Evolutionary conservation across 2,329 filamentous ascomycete species (phyloP), one percentile per base, ranked within the genome.

Genomic region (Paraphoma sp.): DNA sequence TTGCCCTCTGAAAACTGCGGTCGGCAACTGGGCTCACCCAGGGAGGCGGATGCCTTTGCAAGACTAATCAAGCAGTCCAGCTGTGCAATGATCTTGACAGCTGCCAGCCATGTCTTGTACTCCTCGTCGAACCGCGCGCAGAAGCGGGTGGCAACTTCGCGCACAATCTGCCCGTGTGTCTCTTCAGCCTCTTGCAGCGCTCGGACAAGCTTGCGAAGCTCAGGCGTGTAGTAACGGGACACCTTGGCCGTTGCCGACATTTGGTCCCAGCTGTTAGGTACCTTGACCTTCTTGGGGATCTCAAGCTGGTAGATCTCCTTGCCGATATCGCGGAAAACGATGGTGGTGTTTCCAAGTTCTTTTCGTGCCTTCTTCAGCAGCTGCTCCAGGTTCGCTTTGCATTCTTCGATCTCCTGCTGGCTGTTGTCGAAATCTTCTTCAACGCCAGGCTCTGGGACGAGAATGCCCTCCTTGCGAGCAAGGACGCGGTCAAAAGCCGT

Each of bases 221-320:
- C 90, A 1, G 88, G 85, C 65, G 93, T 96, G 80, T 98, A 99
- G 81, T 94, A 99, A 0, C 95, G 89, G 78, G 96, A 97, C 70
- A 96, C 91, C 54, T 89, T 87, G 60, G 90, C 87, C 0, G 95
- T 98, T 0, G 93, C 90, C 4, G 95, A 98, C 93, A 98, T 97
- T 72, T 98, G 94, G 61, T 93, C 89, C 93, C 95, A 99, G 67
- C 82, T 86, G 63, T 90, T 90, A 0, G 95, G 95, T 2, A 99
- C 87, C 76, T 96, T 97, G 70, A 91, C 80, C 76, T 95, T 96
- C 69, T 85, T 81, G 0, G 95, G 94, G 0, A 92, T 89, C 74
- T 99, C 95, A 10, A 99, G 83, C 77, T 99, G 94, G 78, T 96
- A 98, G 50, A 99, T 92, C 71, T 99, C 95, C 75, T 99, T 99